Evolutionary conservation across 345 rosid genomes (phyloP), one percentile per base, ranked within the genome.

Genomic region (Aurinia saxatilis): DNA sequence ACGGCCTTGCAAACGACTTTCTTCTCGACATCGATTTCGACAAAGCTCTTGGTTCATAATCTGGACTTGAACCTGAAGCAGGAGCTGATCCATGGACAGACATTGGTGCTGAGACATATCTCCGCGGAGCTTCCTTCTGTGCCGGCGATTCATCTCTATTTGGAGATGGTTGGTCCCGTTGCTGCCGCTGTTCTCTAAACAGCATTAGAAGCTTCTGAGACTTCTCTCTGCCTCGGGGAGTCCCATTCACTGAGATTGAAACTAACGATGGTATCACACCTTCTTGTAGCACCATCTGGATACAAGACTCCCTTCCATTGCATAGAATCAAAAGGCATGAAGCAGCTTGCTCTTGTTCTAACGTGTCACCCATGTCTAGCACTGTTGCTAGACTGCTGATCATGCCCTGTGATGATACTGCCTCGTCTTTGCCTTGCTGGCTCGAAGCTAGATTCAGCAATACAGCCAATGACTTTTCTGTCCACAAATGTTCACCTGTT

Each of bases 181-280:
- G 97, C 54, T 90, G 99, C 59, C 99, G 72, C 60, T 95, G 96
- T 73, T 95, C 93, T 11, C 97, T 77, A 61, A 95, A 95, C 58
- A 90, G 71, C 96, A 86, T 81, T 44, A 95, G 71, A 46, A 95
- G 96, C 67, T 85, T 88, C 70, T 84, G 96, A 1, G 99, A 84
- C 77, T 86, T 90, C 49, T 95, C 98, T 82, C 72, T 82, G 37
- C 93, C 98, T 65, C 96, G 68, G 0, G 78, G n/a, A 12, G 88
- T 88, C 5, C 99, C 99, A 12, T 90, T 90, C n/a, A 90, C 95
- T 0, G 96, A 88, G 34, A 93, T 77, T 5, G 99, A 90, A 57
- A 93, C 97, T 60, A 93, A 60, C 5, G 95, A 84, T 10, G 99
- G 99, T 56, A 88, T 93, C 45, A 87, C 99, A 11, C 99, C 99